These are phyloP conservation scores for Linderniella brevidens DNA, from an alignment of 257 asterid genomes.

Conservation along the genomic window DNA sequence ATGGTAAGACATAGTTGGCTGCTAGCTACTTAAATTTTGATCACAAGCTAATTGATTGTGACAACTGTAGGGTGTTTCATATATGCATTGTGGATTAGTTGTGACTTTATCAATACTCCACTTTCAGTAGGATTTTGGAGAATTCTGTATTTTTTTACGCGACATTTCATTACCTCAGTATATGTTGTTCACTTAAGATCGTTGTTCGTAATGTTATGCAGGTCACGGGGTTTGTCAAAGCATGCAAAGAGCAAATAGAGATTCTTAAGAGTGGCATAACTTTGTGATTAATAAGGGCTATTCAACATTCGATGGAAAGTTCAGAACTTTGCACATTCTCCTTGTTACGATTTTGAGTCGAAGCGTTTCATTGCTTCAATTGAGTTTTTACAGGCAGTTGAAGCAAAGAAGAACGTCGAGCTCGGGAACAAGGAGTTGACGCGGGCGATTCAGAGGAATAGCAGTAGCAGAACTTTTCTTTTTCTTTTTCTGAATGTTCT, in stretches of 20 bases:
- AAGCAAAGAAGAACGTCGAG: conserved; percentile 80
- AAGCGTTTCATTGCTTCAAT: conserved; percentile 4
- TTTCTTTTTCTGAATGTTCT: conserved; percentile 64
- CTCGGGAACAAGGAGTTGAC: conserved; percentile 80
- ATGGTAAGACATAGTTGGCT: background rate
- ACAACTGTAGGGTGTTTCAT: too few relatives aligned
- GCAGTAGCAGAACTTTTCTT: conserved; percentile 89
- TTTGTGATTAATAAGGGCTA: too few relatives aligned
- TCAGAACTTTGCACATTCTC: too few relatives aligned
- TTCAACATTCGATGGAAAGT: too few relatives aligned
- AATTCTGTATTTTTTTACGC: too few relatives aligned
- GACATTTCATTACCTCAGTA: background rate
- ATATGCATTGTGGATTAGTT: too few relatives aligned
- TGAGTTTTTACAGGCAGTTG: conserved; percentile 75
- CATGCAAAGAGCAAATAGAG: conserved; percentile 92
- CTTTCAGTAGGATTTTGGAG: too few relatives aligned
- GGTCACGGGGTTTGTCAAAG: conserved; percentile 73
- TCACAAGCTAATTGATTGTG: too few relatives aligned
- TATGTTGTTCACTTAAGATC: too few relatives aligned
- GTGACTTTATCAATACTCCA: too few relatives aligned
- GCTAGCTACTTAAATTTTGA: conserved; percentile 1
- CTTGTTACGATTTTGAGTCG: too few relatives aligned
- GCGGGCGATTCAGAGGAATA: conserved; percentile 67
- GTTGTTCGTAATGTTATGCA: too few relatives aligned
- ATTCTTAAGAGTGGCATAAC: conserved; percentile 57